A percentile compares a stretch with the other conserved stretches of the same genome.
Conservation (phyloP, 208 protist species). For the Angomonas ambiguus region DNA sequence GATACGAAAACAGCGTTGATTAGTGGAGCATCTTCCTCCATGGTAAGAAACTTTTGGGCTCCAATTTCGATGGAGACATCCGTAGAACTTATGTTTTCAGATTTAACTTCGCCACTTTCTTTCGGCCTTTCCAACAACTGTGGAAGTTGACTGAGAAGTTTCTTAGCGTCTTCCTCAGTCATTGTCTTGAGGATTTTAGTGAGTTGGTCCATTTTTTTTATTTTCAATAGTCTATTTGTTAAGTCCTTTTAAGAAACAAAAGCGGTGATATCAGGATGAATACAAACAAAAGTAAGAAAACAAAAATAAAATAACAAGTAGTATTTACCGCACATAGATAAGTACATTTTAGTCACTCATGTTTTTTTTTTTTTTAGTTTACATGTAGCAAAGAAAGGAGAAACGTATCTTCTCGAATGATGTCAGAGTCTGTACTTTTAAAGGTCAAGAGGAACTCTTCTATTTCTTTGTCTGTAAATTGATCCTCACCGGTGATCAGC, state of each 20-base stretch:
- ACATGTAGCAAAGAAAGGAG: slow-evolving; percentile 23
- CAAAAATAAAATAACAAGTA: too few relatives aligned
- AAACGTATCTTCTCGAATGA: slow-evolving; percentile 39
- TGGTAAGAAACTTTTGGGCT: background rate
- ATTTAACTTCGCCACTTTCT: background rate
- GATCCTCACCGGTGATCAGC: slow-evolving; percentile 17
- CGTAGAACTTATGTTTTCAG: background rate
- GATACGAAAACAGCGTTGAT: background rate
- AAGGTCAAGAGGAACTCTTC: slow-evolving; percentile 29
- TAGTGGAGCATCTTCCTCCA: background rate
- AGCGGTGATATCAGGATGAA: too few relatives aligned
- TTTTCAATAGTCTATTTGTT: background rate
- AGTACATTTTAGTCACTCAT: background rate
- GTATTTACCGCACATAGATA: too few relatives aligned
- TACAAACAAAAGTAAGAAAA: too few relatives aligned
- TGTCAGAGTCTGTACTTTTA: slow-evolving; percentile 12
- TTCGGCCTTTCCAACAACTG: background rate
- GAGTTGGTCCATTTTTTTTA: background rate
- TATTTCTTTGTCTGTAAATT: slow-evolving; percentile 25
- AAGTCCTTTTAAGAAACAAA: too few relatives aligned
- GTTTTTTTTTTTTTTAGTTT: slow-evolving; percentile 15
- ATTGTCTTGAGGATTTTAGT: background rate
- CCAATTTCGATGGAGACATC: background rate
- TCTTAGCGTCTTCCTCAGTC: background rate
- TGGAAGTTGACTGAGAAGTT: background rate